Evolutionary conservation across 23 red algal species (phyloP), one percentile per base, ranked within the genome.

Genomic region (Pyropia haitanensis): DNA sequence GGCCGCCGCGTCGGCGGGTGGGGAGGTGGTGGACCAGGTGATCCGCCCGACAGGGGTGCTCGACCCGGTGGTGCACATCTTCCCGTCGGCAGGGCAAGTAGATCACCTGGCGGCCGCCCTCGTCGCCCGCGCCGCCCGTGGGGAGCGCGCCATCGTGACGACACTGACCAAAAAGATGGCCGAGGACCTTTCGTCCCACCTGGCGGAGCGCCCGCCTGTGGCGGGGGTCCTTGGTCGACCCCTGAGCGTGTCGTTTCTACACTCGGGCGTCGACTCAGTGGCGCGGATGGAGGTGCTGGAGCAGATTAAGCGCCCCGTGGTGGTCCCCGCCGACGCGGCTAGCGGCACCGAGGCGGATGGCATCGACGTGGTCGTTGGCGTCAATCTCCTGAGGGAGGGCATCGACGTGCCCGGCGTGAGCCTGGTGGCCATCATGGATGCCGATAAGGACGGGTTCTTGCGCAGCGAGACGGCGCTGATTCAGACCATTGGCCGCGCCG

Each of bases 371-470:
- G 57, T 95, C 18, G 89, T 95, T 15, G 89, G 89, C 1, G 89
- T 95, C 23, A 95, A 95, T 65, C 66, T 95, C 32, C 48, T 95
- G 18, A 51, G 89, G 0, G 89, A 95, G 67, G 89, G 89, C 18
- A 61, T 95, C 12, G 89, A 95, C 21, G 34, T 95, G 2, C 89
- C 89, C n/a, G 65, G 64, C 3, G 79, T 85, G 51, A 72, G 74
- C 55, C 68, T 95, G 10, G 89, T 95, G 63, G 80, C 76, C n/a
- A 95, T 95, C 29, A 67, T 95, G 29, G 89, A 95, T 53, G 89
- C 89, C 23, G 89, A 95, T 32, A 86, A 77, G 63, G 76, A 95
- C 52, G 89, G 89, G 12, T 95, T 95, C 58, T 68, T 95, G 48
- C 75, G 89, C 16, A 79, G 80, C 27, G 76, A 86, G 65, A 87